Percentiles rank a stretch among this genome's conserved stretches.
Conservation (phyloP, 768 basidiomycete genomes). For the Mycena venus region DNA sequence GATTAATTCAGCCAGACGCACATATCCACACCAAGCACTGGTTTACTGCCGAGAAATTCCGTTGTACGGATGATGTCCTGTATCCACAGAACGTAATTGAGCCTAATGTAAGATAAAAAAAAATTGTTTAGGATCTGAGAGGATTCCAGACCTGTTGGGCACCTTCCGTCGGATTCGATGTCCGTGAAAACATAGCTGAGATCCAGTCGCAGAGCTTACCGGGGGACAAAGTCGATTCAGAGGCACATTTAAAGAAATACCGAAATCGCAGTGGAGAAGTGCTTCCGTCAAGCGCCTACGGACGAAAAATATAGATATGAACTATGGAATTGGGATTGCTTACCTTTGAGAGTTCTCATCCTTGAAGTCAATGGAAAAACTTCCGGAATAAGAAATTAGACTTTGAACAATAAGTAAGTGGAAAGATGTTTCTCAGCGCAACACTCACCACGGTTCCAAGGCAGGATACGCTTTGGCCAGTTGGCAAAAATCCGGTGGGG, state of each 20-base stretch:
- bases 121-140: not conserved
- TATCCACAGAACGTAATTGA: conserved; percentile 92
- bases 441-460: conserved; percentile 66
- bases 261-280: conserved; percentile 82
- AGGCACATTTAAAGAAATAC: conserved; percentile 71
- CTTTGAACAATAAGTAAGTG: conserved; percentile 2
- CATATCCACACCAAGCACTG: conserved; percentile 79
- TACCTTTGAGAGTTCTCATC: conserved; percentile 80
- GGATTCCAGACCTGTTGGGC: conserved; percentile 71
- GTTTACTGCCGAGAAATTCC: conserved; percentile 17
- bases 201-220: conserved; percentile 51
- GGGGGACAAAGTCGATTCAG: conserved; percentile 88
- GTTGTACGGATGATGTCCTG: conserved; percentile 72
- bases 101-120: conserved; percentile 51
- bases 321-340: not conserved
- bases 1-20: conserved; percentile 48
- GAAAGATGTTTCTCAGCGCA: not conserved
- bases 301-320: not conserved
- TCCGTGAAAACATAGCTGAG: too few relatives aligned
- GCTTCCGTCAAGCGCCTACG: conserved; percentile 83
- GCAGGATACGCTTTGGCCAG: conserved; percentile 71
- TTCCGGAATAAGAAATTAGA: conserved; percentile 38
- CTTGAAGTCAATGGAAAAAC: conserved; percentile 77
- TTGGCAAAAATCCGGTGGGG: conserved; percentile 65
- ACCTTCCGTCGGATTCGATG: conserved; percentile 57